phyloP scores from a whole-genome alignment of 169 alveolate species.

The Plasmodium berghei region DNA sequence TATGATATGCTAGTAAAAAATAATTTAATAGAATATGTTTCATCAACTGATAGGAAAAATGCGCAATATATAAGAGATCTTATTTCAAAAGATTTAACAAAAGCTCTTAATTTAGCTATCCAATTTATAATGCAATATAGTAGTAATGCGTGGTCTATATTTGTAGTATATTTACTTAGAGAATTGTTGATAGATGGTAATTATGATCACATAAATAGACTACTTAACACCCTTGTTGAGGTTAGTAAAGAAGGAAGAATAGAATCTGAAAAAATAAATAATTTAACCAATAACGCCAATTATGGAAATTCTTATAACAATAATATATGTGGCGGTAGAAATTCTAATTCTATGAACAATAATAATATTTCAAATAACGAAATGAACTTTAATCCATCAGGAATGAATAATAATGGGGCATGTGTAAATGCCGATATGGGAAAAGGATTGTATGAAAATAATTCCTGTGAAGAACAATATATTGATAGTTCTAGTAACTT shows the following conservation, averaged over 20 bases:
- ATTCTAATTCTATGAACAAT: neutral
- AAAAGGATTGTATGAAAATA: neutral
- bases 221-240: slow-evolving; percentile 55
- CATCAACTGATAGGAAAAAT: slow-evolving; percentile 72
- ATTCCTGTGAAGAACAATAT: slow-evolving; percentile 31
- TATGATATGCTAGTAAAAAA: slow-evolving; percentile 74
- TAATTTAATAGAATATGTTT: slow-evolving; percentile 64
- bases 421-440: too few species aligned
- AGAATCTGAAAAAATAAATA: slow-evolving; percentile 51
- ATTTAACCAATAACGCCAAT: slow-evolving; percentile 8
- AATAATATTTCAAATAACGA: neutral
- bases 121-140: slow-evolving; percentile 71
- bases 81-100: slow-evolving; percentile 55
- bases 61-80: slow-evolving; percentile 74
- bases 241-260: slow-evolving; percentile 69
- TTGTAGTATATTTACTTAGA: slow-evolving; percentile 38
- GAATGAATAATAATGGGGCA: too few species aligned
- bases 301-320: neutral
- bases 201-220: slow-evolving; percentile 57
- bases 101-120: slow-evolving; percentile 57
- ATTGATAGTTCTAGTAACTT: slow-evolving; percentile 33
- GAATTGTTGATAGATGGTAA: slow-evolving; percentile 74
- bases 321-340: neutral
- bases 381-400: neutral
- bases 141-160: slow-evolving; percentile 75